Evolutionary conservation across 208 protist genomes (phyloP).

Genomic region (Wallacemonas collosoma): DNA sequence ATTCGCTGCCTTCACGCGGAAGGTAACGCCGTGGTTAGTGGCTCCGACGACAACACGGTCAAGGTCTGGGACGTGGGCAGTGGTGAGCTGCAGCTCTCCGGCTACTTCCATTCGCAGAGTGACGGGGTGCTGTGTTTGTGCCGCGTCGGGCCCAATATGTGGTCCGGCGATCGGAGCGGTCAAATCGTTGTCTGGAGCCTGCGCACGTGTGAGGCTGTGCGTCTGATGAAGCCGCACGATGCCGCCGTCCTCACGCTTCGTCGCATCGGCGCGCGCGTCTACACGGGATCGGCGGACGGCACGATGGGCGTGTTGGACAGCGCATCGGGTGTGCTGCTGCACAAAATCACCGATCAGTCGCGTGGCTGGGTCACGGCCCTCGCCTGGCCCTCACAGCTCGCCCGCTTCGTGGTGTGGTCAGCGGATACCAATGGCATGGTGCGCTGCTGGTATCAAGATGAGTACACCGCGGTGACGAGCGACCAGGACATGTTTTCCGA

Average conservation of each 20-base stretch:
- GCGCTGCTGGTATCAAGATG: conserved; percentile 90
- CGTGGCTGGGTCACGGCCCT: conserved; percentile 54
- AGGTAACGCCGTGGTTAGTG: conserved; percentile 79
- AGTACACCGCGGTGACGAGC: conserved; percentile 55
- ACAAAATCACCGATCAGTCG: conserved; percentile 56
- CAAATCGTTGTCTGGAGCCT: conserved; percentile 73
- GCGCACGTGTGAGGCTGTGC: conserved; percentile 66
- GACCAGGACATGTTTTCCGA: conserved; percentile 76
- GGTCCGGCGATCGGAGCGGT: conserved; percentile 77
- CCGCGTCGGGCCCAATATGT: conserved; percentile 76
- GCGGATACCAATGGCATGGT: conserved; percentile 59
- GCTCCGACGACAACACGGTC: conserved; percentile 76
- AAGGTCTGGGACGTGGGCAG: conserved; percentile 84
- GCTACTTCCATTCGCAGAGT: conserved; percentile 70
- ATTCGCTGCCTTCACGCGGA: conserved; percentile 83
- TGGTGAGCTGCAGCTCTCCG: conserved; percentile 58
- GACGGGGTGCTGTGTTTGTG: conserved; percentile 68
- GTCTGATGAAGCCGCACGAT: conserved; percentile 45
- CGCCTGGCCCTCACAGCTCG: conserved; percentile 55
- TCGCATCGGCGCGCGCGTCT: conserved; percentile 68
- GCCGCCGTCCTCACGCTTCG: conserved; percentile 55
- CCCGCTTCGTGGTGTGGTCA: conserved; percentile 86
- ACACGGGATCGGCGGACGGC: conserved; percentile 71
- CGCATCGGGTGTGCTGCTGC: conserved; percentile 45
- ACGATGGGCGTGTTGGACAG: conserved; percentile 66